phyloP scores from a whole-genome alignment of 2,329 filamentous ascomycete species.

The Pseudogymnoascus sp. region DNA sequence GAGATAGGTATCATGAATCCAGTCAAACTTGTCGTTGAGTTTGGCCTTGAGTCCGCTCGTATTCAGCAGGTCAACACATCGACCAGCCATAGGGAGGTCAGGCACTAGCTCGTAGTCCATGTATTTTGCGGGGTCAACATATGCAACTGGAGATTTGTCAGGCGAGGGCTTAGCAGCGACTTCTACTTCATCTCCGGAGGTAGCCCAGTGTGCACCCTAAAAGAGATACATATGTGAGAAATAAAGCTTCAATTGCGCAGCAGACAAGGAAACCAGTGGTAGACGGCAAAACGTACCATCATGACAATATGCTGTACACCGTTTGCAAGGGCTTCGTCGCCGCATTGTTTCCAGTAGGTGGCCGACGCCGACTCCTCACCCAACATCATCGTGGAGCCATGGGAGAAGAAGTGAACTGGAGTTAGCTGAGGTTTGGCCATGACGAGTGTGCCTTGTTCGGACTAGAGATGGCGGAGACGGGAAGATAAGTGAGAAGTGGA shows the following conservation, averaged over 20 bases:
- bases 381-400: slow-evolving; percentile 67
- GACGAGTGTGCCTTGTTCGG: neutral
- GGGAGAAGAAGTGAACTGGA: slow-evolving; percentile 61
- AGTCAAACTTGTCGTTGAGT: slow-evolving; percentile 52
- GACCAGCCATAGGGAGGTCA: slow-evolving; percentile 46
- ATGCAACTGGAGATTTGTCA: slow-evolving; percentile 56
- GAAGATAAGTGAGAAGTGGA: neutral
- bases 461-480: neutral
- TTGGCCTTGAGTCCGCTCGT: slow-evolving; percentile 47
- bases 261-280: neutral
- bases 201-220: slow-evolving; percentile 62
- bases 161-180: slow-evolving; percentile 55
- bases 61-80: slow-evolving; percentile 43
- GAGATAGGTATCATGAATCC: slow-evolving; percentile 67
- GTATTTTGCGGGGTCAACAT: slow-evolving; percentile 60
- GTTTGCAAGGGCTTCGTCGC: slow-evolving; percentile 53
- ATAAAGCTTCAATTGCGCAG: neutral
- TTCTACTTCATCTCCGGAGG: slow-evolving; percentile 47
- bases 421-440: slow-evolving; percentile 27
- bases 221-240: neutral
- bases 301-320: slow-evolving; percentile 57
- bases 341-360: slow-evolving; percentile 58
- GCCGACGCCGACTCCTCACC: slow-evolving; percentile 56
- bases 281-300: slow-evolving; percentile 41
- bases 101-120: slow-evolving; percentile 53